phyloP scores from a whole-genome alignment of 2,329 filamentous ascomycete species.

The Alternaria dauci region DNA sequence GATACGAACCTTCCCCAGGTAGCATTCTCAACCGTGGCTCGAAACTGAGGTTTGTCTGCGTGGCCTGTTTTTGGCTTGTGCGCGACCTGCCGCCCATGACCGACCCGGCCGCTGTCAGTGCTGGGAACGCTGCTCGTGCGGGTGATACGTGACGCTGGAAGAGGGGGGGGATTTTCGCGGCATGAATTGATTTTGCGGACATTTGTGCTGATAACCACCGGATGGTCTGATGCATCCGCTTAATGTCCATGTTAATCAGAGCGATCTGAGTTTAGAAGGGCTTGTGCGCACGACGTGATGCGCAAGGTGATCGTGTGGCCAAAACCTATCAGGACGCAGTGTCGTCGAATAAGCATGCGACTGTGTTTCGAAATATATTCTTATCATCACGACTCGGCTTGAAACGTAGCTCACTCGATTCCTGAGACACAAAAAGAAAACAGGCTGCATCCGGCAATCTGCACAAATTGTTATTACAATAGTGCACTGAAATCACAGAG shows the following conservation, averaged over 20 bases:
- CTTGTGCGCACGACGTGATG: not conserved
- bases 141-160: not conserved
- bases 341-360: not conserved
- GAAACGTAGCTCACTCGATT: not conserved
- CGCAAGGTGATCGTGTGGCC: not conserved
- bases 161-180: not conserved
- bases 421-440: not conserved
- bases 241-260: not conserved
- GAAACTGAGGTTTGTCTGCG: not conserved
- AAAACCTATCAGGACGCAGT: not conserved
- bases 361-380: not conserved
- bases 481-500: not conserved
- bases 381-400: not conserved
- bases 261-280: not conserved
- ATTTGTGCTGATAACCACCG: not conserved
- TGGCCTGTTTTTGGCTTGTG: not conserved
- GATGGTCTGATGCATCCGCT: not conserved
- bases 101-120: not conserved
- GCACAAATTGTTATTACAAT: not conserved
- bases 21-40: not conserved
- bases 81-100: not conserved
- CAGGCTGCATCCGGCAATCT: not conserved
- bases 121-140: not conserved
- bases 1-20: not conserved
- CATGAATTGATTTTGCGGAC: slow-evolving; percentile 2